Conservation (phyloP, 176 grass and related monocot species). For the Rhynchospora tenuis region DNA sequence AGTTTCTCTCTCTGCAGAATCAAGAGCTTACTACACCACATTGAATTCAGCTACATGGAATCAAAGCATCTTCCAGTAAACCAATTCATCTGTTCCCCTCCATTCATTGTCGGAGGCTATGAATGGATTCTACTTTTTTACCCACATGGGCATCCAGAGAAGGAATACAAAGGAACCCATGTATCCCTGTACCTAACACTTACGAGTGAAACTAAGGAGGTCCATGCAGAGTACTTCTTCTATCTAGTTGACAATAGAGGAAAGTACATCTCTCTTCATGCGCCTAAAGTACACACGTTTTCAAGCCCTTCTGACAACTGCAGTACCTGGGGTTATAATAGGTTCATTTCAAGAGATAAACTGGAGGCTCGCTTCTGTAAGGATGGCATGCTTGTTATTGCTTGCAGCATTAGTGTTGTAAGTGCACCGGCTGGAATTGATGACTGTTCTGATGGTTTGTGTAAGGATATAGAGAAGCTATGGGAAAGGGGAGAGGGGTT, state of each 20-base stretch:
- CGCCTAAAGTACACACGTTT: not conserved
- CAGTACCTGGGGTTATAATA: not conserved
- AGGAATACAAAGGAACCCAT: too few relatives aligned
- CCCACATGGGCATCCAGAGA: not conserved
- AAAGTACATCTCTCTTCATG: not conserved
- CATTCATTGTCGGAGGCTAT: not conserved
- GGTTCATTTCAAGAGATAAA: not conserved
- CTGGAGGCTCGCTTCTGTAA: not conserved
- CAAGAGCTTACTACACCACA: not conserved
- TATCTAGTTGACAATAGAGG: not conserved
- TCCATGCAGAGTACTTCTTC: not conserved
- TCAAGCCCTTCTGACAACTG: not conserved
- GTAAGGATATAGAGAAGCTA: constrained; percentile 3
- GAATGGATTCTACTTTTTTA: not conserved
- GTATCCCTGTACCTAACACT: not conserved
- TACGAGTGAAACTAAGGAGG: not conserved
- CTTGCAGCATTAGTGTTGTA: not conserved
- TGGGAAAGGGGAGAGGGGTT: not conserved
- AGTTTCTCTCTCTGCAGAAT: not conserved
- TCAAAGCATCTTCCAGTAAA: not conserved
- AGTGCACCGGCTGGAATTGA: too few relatives aligned
- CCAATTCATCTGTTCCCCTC: not conserved
- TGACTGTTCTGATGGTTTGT: not conserved
- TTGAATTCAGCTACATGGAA: not conserved
- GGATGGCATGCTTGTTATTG: not conserved